These are phyloP conservation scores for Chlamydomonas reinhardtii DNA, from an alignment of 163 green algal genomes.

Conservation along the genomic window DNA sequence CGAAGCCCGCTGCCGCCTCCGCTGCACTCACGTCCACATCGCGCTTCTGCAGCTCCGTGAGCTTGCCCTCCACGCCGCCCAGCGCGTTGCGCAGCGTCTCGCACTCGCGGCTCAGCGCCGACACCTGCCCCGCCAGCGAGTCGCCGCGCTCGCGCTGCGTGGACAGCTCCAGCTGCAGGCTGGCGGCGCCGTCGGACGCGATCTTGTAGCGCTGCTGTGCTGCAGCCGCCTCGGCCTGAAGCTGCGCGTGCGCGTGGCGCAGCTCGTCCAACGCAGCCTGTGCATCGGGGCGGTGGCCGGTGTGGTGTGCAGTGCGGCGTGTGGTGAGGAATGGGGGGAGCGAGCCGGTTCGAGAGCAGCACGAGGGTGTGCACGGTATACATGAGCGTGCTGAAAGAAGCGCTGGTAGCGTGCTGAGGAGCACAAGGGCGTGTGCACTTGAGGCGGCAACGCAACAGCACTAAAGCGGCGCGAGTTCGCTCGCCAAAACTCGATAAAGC, in stretches of 20 bases:
- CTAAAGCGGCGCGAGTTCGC: no score
- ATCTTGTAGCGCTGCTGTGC: slow-evolving; percentile 38
- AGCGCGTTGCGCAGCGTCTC: slow-evolving; percentile 58
- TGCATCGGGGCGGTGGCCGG: background rate
- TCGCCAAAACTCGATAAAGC: no score
- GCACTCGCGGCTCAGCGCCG: slow-evolving; percentile 24
- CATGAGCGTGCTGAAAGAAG: no score
- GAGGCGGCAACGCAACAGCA: no score
- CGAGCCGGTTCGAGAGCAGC: no score
- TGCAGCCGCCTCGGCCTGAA: slow-evolving; percentile 30
- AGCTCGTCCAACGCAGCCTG: slow-evolving; percentile 40
- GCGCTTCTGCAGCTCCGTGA: slow-evolving; percentile 64
- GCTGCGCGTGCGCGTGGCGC: slow-evolving; percentile 23
- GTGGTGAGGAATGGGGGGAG: background rate
- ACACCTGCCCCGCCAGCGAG: slow-evolving; percentile 15
- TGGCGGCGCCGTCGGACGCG: slow-evolving; percentile 42
- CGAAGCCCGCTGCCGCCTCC: background rate
- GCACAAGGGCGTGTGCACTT: no score
- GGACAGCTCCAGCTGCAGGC: slow-evolving; percentile 59
- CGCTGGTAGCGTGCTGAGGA: no score
- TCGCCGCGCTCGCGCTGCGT: slow-evolving; percentile 42
- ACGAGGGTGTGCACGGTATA: no score
- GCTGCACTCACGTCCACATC: slow-evolving; percentile 61
- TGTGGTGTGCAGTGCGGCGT: background rate
- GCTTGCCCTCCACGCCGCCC: slow-evolving; percentile 55